Evolutionary conservation across 306 rosid species (phyloP).

Genomic region (Dryas alaskensis): DNA sequence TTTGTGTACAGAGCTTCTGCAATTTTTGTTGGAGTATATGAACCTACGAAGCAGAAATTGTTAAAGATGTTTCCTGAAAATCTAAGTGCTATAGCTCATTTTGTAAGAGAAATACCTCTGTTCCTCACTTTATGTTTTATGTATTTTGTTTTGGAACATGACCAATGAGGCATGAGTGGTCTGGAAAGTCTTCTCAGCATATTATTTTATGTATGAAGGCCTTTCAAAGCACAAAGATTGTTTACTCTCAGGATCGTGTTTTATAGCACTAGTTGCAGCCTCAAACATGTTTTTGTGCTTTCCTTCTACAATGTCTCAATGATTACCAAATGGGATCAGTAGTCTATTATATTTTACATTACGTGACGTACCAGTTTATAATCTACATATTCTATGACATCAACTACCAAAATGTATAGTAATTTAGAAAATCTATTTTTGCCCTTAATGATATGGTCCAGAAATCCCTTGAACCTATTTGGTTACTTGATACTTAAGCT

Average conservation of each 20-base stretch:
- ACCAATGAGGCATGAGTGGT: constrained; percentile 3
- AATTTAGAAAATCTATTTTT: neutral
- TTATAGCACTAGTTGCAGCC: neutral
- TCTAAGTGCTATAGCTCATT: constrained; percentile 80
- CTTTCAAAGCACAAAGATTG: neutral
- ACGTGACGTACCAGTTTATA: neutral
- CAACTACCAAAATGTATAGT: neutral
- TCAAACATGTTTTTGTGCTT: neutral
- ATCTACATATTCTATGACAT: neutral
- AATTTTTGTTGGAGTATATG: constrained; percentile 88
- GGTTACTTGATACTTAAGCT: neutral
- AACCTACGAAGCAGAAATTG: constrained; percentile 87
- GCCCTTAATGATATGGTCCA: neutral
- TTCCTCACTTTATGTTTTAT: neutral
- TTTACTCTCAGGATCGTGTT: neutral
- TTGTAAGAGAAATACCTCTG: constrained; percentile 49
- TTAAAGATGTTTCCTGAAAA: constrained; percentile 75
- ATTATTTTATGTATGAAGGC: neutral
- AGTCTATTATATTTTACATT: neutral
- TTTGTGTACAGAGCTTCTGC: constrained; percentile 84
- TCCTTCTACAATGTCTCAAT: neutral
- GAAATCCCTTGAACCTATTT: neutral
- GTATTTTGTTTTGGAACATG: neutral
- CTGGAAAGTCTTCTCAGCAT: neutral
- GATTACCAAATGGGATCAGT: neutral